Base-by-base conservation (phyloP, 805 yeast genomes). In the Metahyphopichia silvanorum region DNA sequence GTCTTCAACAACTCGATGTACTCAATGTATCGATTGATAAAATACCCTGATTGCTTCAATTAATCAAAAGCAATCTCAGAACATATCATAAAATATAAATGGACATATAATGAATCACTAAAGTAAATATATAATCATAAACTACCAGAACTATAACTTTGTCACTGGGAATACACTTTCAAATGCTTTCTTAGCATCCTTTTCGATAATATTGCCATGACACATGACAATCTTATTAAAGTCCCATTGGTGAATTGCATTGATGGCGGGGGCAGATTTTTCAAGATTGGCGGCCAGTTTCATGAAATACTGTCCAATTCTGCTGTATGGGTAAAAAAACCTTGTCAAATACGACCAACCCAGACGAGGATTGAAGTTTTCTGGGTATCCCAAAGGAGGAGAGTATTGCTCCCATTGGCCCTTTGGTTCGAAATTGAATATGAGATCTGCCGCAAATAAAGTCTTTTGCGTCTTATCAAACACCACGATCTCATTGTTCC, bases 161-260 rank as follows among this genome's bases (percentile, higher is more conserved):
- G n/a, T n/a, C n/a, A n/a, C n/a, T n/a, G n/a, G n/a, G 31, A 53
- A 55, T 2, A 36, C 36, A 21, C 32, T 31, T 23, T 48, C 42
- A 42, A 56, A 60, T 8, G 46, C 49, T 12, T 42, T 39, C 39
- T 55, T 57, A 1, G 64, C 65, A 29, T 53, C 49, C 27, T 52
- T 45, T 15, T 72, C 76, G 35, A 79, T 58, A 8, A 77, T 62
- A 42, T 71, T 72, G 10, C 87, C 87, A 47, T 79, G 86, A 40
- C 81, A 74, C 43, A 69, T 57, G 24, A 80, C 71, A 30, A 77
- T 57, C 10, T 60, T 58, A 10, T 70, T 69, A 38, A 76, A 69
- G 27, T 71, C 69, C 74, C 74, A 69, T 7, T 44, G 34, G 23
- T 56, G 33, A 14, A 67, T 46, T 18, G 61, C 49, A 21, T 49